Evolutionary conservation across 768 basidiomycete species (phyloP).

Genomic region (Guyanaporus albipodus): DNA sequence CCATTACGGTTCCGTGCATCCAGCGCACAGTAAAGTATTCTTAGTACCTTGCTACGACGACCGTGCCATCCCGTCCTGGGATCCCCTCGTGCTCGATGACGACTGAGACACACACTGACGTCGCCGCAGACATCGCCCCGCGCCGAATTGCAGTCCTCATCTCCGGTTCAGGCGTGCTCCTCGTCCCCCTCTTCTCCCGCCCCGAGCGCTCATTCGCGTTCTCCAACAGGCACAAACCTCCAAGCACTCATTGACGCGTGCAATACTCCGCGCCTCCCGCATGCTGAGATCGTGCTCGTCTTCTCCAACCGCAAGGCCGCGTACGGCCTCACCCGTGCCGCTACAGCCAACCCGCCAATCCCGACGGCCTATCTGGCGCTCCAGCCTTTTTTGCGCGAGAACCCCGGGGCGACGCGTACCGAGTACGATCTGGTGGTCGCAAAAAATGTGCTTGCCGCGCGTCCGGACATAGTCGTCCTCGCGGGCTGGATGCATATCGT

Average conservation of each 20-base stretch:
- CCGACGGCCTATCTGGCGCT: slow-evolving; percentile 80
- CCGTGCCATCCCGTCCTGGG: slow-evolving; percentile 2
- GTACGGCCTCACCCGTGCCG: slow-evolving; percentile 82
- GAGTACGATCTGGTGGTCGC: slow-evolving; percentile 89
- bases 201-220: background rate
- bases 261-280: slow-evolving; percentile 67
- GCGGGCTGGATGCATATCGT: slow-evolving; percentile 99
- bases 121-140: background rate
- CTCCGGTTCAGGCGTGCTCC: slow-evolving; percentile 56
- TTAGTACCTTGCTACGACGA: slow-evolving; percentile 5
- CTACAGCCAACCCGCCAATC: slow-evolving; percentile 66
- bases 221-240: slow-evolving; percentile 77
- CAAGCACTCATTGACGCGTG: slow-evolving; percentile 93
- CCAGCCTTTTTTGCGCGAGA: slow-evolving; percentile 73
- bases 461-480: slow-evolving; percentile 86
- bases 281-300: slow-evolving; percentile 71
- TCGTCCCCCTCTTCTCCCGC: background rate
- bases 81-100: background rate
- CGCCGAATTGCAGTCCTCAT: slow-evolving; percentile 42
- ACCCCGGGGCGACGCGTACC: slow-evolving; percentile 67
- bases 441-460: slow-evolving; percentile 51
- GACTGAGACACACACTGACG: slow-evolving; percentile 3
- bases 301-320: slow-evolving; percentile 91
- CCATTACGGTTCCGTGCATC: background rate
- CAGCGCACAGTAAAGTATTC: too few relatives aligned